A percentile compares a stretch with the other conserved stretches of the same genome.
phyloP scores from a whole-genome alignment of 2,329 filamentous ascomycete genomes.

The Ustulina deusta region DNA sequence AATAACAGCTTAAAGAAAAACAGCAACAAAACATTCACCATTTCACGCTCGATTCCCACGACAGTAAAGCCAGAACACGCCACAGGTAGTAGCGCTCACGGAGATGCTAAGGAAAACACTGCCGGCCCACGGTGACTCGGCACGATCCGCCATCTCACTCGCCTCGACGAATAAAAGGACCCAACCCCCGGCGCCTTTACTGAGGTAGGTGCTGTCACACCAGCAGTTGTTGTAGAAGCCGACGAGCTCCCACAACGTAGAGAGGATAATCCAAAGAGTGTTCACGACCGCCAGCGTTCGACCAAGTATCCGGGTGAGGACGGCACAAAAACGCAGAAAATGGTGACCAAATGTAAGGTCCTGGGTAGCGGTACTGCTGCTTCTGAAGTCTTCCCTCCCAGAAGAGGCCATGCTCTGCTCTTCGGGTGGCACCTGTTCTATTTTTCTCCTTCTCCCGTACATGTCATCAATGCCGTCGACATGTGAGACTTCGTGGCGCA shows the following conservation, averaged over 20 bases:
- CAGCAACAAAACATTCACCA: background rate
- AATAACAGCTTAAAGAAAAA: background rate
- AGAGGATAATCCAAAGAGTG: conserved; percentile 38
- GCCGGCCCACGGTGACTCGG: conserved; percentile 30
- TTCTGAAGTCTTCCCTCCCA: background rate
- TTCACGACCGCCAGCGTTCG: conserved; percentile 35
- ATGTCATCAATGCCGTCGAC: background rate
- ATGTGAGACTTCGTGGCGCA: conserved; percentile 30
- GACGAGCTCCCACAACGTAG: conserved; percentile 40
- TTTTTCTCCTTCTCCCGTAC: background rate
- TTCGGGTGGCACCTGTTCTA: background rate
- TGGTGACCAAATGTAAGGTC: conserved; percentile 4
- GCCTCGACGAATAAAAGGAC: conserved; percentile 37
- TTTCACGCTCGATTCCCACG: conserved; percentile 30
- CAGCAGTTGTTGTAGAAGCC: conserved; percentile 45
- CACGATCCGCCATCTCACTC: conserved; percentile 15
- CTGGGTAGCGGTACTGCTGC: background rate
- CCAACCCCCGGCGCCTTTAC: conserved; percentile 34
- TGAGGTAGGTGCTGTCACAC: conserved; percentile 36
- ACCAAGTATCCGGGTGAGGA: conserved; percentile 32
- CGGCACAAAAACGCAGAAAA: conserved; percentile 32
- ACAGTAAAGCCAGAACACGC: conserved; percentile 40
- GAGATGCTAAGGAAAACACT: conserved; percentile 32
- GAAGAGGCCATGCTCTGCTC: background rate
- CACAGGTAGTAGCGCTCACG: conserved; percentile 24